These are phyloP conservation scores for Gossypium aridum DNA, from an alignment of 441 rosid genomes.

Conservation along the genomic window DNA sequence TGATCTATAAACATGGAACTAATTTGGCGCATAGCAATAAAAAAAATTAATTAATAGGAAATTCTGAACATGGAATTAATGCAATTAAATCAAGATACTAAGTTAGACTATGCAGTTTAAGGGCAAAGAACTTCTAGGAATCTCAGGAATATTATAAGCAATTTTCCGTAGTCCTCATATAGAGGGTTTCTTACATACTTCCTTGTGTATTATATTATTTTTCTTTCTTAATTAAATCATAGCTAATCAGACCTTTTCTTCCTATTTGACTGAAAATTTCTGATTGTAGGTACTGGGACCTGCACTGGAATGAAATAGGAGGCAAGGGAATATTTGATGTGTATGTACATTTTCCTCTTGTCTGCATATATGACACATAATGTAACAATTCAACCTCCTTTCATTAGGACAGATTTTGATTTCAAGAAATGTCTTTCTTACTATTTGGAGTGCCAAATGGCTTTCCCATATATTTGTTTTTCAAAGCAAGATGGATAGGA, in stretches of 20 bases:
- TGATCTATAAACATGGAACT: neutral
- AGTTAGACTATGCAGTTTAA: neutral
- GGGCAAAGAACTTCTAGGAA: neutral
- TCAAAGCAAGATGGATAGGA: neutral
- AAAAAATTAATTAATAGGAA: neutral
- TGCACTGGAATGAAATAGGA: conserved; percentile 55
- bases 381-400: neutral
- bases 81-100: neutral
- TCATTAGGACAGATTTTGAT: neutral
- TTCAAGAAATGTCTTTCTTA: neutral
- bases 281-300: conserved; percentile 59
- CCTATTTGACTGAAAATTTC: conserved; percentile 6
- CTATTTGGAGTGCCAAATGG: conserved; percentile 1
- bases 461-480: neutral
- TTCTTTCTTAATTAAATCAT: conserved; percentile 3
- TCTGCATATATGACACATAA: neutral
- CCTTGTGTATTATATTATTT: neutral
- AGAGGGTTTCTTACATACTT: neutral
- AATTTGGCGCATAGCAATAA: neutral
- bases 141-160: neutral
- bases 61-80: neutral
- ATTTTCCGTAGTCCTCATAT: neutral
- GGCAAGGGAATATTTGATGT: conserved; percentile 66
- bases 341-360: conserved; percentile 29
- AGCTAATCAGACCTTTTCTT: conserved; percentile 1